Base-by-base conservation (phyloP, 2,329 filamentous ascomycete species). In the Aspergillus latus region DNA sequence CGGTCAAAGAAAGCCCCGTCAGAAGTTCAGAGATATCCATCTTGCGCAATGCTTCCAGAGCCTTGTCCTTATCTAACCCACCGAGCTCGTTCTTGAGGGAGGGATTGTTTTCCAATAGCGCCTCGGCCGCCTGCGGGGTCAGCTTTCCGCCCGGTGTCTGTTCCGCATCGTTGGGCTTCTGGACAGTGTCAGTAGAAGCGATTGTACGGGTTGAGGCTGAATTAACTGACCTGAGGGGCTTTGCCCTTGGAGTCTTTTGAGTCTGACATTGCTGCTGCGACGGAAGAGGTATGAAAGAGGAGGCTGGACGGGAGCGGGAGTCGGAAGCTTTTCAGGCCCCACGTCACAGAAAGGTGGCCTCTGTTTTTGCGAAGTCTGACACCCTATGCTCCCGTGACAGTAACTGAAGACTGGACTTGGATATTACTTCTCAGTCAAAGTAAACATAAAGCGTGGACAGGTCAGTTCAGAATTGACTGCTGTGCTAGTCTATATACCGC, bases 61-160 rank as follows among this genome's bases (percentile, higher is more conserved):
- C 74, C 54, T 78, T 72, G 69, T 89, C 85, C 63, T 84, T 82
- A 59, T 87, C 83, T 64, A 92, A 79, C 2, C 84, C 85, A n/a
- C 87, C 88, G 70, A 92, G 86, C 65, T 91, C 84, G 52, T 82
- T 80, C 66, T 90, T 82, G 57, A 94, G 80, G 62, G 90, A 84
- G 58, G 84, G 78, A 61, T 82, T 82, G 67, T 73, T 72, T 52
- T 77, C 75, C 43, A 82, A 64, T 40, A 82, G 65, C 9, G 69
- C 57, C 49, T 74, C 69, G 29, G 72, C 68, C 63, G 73, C 66
- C 52, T 76, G 72, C 15, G 72, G 63, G 15, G 71, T 71, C 44
- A 77, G 68, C 55, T 69, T 70, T 36, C 68, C 60, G 13, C 61
- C 68, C 60, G 64, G 39, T 16, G 10, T 26, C 36, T 52, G 30